Percentiles rank a stretch among this genome's conserved stretches.
Evolutionary conservation across 768 basidiomycete genomes (phyloP).

Genomic region (Trametes villosa): DNA sequence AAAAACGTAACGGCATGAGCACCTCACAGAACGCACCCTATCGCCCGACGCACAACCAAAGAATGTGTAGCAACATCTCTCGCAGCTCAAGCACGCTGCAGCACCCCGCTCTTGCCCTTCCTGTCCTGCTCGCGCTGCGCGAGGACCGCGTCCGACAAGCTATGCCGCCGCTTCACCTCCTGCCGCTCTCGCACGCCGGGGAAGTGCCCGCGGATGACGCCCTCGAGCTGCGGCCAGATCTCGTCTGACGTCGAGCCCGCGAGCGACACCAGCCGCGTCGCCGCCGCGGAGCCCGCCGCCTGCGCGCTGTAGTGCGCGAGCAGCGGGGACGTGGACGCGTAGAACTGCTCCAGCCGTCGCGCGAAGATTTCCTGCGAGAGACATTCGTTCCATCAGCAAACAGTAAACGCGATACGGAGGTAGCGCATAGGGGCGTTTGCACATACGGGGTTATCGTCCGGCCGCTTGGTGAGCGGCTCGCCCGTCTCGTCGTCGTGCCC

Average conservation of each 20-base stretch:
- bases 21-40: background rate
- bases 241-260: constrained; percentile 81
- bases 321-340: constrained; percentile 81
- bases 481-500: constrained; percentile 88
- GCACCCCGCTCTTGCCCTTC: constrained; percentile 4
- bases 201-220: constrained; percentile 57
- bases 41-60: background rate
- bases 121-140: constrained; percentile 29
- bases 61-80: no score
- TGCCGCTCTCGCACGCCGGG: constrained; percentile 59
- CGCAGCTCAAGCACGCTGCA: background rate
- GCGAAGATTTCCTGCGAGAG: constrained; percentile 70
- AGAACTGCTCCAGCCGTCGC: constrained; percentile 76
- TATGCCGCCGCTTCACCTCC: constrained; percentile 50
- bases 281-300: constrained; percentile 40
- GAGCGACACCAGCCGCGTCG: constrained; percentile 60
- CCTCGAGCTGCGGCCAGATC: constrained; percentile 86
- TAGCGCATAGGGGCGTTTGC: constrained; percentile 6
- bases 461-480: constrained; percentile 83
- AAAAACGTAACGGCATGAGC: background rate
- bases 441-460: constrained; percentile 87
- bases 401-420: background rate
- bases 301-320: constrained; percentile 64
- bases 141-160: constrained; percentile 58
- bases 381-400: background rate